Evolutionary conservation across 495 filamentous ascomycete species (phyloP), one percentile per base, ranked within the genome.

Genomic region (Penicillium psychrofluorescens): DNA sequence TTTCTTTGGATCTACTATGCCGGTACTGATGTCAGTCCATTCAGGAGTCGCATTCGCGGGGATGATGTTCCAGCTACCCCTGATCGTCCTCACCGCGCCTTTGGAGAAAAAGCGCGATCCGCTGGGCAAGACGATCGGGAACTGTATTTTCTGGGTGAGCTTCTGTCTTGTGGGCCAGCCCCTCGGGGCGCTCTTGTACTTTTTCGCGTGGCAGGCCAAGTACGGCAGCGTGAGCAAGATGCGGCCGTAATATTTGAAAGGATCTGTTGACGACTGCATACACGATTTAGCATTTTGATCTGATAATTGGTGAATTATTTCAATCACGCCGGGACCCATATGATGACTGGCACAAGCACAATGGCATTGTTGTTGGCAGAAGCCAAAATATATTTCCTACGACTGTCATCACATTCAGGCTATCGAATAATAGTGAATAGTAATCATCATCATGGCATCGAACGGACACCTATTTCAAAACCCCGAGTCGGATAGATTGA

Each of bases 191-290:
- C 61, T 97, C 30, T 59, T 92, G 49, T 98, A 98, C 61, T 98
- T 95, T 62, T 96, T 95, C 59, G 92, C 90, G 11, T 98, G 92
- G 92, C 91, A 96, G 63, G 90, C 88, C 13, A 98, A 98, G 67
- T 95, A 95, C 59, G 92, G 92, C 13, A 90, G 80, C 53, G 77
- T 80, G 16, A 79, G 75, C 46, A 66, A 64, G 31, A 58, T 59
- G 44, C 12, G 38, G 3, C 22, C 42, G 27, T 53, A 16, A 58
- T 29, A 7, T 7, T 41, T 29, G 2, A 4, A 22, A 4, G 4
- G 22, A 22, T 22, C 22, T 22, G 6, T 22, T 3, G 22, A 4
- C 22, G 22, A 22, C 6, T 22, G 22, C 22, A 22, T 22, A 22
- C 22, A 22, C 22, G 22, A 4, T 22, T 3, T 22, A 22, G 22